Evolutionary conservation across 495 filamentous ascomycete genomes (phyloP), one percentile per base, ranked within the genome.

Genomic region (Schizothecium vesticola): DNA sequence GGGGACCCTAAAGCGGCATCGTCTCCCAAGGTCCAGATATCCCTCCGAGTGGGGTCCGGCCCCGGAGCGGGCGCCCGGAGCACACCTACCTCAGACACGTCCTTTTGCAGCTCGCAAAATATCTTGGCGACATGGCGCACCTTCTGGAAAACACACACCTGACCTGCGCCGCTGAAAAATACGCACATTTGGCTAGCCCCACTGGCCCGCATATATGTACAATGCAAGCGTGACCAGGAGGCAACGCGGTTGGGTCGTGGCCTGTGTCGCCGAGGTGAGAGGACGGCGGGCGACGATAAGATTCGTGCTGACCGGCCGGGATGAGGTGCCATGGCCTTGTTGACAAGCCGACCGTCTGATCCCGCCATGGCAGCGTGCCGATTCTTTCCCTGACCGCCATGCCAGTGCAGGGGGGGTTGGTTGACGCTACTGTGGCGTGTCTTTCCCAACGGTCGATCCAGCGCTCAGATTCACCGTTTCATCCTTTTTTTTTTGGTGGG

Each of bases 351-450:
- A 51, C 36, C 36, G 36, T 16, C 36, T n/a, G 36, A 6, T 51
- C 36, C n/a, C 16, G 36, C 36, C 36, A n/a, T 51, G 36, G 36
- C 36, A 51, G 16, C 36, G 59, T 31, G 59, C 59, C 26, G 26
- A 31, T 31, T 16, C 61, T 43, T 64, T 64, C 21, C n/a, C 62
- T 51, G 62, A 64, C 62, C 62, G 62, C 62, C 62, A 23, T 64
- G 62, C 62, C 33, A 64, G 25, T n/a, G 31, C 62, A 25, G 24
- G 26, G 62, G 62, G n/a, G 23, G 24, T 63, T 24, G 43, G 33
- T 28, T 33, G 1, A 55, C 33, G 61, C 31, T 51, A 31, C 31
- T 64, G 62, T 64, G 23, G 43, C n/a, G 23, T 22, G 62, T 61
- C 36, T 51, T 11, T 51, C 36, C 36, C 36, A 51, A 51, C 36